These are phyloP conservation scores for Sordariomycetes sp. DNA, from an alignment of 2,329 filamentous ascomycete genomes.

Conservation along the genomic window DNA sequence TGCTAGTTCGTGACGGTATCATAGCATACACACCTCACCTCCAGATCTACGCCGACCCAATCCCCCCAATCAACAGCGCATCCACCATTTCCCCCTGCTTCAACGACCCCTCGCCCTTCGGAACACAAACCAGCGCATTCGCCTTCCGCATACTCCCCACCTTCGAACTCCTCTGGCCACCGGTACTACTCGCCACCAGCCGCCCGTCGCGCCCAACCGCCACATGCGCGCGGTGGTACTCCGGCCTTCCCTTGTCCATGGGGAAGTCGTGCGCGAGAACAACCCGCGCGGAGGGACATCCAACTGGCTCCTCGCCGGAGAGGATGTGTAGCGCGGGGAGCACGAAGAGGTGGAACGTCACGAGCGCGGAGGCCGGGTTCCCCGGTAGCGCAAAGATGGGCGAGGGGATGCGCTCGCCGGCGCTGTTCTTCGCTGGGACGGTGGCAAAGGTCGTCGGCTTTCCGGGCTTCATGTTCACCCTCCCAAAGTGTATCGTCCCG, in stretches of 20 bases:
- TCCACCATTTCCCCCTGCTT: slow-evolving; percentile 59
- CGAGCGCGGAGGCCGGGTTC: slow-evolving; percentile 85
- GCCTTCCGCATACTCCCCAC: slow-evolving; percentile 83
- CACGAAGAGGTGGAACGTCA: slow-evolving; percentile 90
- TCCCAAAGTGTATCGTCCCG: slow-evolving; percentile 90
- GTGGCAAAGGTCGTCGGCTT: slow-evolving; percentile 97
- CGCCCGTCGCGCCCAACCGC: slow-evolving; percentile 50
- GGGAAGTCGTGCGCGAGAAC: slow-evolving; percentile 57
- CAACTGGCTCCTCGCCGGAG: slow-evolving; percentile 52
- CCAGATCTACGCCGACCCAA: background rate
- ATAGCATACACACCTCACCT: background rate
- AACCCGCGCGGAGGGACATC: slow-evolving; percentile 62
- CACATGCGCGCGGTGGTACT: slow-evolving; percentile 83
- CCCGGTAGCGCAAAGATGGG: slow-evolving; percentile 84
- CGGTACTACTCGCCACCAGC: slow-evolving; percentile 69
- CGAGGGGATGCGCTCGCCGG: slow-evolving; percentile 45
- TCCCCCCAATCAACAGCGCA: slow-evolving; percentile 56
- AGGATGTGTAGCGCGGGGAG: slow-evolving; percentile 72
- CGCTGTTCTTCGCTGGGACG: slow-evolving; percentile 51
- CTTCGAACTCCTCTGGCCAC: slow-evolving; percentile 76
- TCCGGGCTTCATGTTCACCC: slow-evolving; percentile 94
- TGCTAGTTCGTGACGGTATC: background rate
- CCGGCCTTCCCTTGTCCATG: slow-evolving; percentile 62
- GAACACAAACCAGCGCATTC: slow-evolving; percentile 73
- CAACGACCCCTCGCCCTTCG: slow-evolving; percentile 48